Conservation (phyloP, 345 rosid species). For the Rhodomyrtus tomentosa region DNA sequence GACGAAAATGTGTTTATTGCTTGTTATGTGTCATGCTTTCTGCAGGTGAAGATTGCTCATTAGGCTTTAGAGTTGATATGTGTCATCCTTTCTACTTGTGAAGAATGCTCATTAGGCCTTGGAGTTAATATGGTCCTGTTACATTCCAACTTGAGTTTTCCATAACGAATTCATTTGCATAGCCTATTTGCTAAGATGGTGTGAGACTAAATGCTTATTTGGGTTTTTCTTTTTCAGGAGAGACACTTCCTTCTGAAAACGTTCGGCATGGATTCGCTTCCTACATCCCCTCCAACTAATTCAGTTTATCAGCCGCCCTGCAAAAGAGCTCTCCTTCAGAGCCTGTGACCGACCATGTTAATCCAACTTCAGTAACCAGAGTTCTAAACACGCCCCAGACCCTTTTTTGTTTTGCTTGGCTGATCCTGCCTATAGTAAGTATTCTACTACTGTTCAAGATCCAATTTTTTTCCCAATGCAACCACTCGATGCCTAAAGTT, state of each 20-base stretch:
- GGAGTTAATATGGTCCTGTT: background rate
- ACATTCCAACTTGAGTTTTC: background rate
- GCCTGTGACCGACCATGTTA: conserved; percentile 33
- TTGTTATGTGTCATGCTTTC: background rate
- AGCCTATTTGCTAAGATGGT: background rate
- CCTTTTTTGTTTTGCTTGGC: background rate
- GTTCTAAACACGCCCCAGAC: conserved; percentile 18
- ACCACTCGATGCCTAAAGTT: conserved; percentile 68
- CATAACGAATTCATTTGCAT: background rate
- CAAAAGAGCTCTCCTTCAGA: conserved; percentile 92
- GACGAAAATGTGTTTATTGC: background rate
- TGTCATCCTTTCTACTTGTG: background rate
- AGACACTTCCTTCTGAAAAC: conserved; percentile 82
- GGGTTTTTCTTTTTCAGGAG: conserved; percentile 47
- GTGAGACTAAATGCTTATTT: background rate
- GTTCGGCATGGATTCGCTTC: conserved; percentile 83
- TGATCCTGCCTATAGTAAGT: background rate
- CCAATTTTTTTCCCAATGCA: conserved; percentile 37
- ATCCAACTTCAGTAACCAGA: background rate
- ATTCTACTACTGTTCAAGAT: conserved; percentile 2
- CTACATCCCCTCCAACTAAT: conserved; percentile 41
- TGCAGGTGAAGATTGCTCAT: background rate
- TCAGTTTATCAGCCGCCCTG: conserved; percentile 75
- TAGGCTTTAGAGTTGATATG: background rate
- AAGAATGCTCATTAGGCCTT: background rate